Evolutionary conservation across 106 monocot genomes (phyloP).

Genomic region (Iris macrosiphon): DNA sequence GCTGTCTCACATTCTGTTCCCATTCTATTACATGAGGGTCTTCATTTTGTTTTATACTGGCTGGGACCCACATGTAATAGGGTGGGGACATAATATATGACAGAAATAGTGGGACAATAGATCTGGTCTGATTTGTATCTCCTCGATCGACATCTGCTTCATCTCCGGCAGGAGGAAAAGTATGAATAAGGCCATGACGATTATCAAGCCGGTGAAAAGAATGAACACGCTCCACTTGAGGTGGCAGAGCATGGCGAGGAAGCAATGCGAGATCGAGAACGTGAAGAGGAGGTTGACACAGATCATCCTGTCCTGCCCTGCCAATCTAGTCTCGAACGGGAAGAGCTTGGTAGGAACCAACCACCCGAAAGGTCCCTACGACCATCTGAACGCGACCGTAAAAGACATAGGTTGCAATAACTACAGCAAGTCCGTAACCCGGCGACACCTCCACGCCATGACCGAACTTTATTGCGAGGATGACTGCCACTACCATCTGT

Average conservation of each 20-base stretch:
- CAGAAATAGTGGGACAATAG: too few species aligned
- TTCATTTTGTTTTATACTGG: too few species aligned
- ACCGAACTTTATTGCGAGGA: conserved; percentile 28
- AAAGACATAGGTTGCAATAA: conserved; percentile 21
- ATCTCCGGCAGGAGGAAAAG: conserved; percentile 41
- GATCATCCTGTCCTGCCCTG: conserved; percentile 33
- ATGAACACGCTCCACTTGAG: conserved; percentile 32
- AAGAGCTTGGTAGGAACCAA: conserved; percentile 41
- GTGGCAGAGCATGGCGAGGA: conserved; percentile 28
- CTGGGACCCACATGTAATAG: too few species aligned
- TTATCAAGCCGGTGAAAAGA: conserved; percentile 25
- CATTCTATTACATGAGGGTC: too few species aligned
- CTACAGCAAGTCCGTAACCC: conserved; percentile 11
- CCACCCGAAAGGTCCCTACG: conserved; percentile 54
- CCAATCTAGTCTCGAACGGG: conserved; percentile 36
- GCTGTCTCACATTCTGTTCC: too few species aligned
- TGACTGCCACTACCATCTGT: conserved; percentile 29
- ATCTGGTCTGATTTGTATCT: too few species aligned
- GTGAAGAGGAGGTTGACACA: conserved; percentile 45
- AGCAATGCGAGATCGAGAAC: conserved; percentile 28
- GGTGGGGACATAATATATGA: too few species aligned
- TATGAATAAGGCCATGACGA: conserved; percentile 32
- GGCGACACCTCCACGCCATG: conserved; percentile 20
- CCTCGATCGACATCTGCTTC: conserved; percentile 41
- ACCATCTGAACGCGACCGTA: conserved; percentile 43